phyloP scores from a whole-genome alignment of 768 basidiomycete genomes.

The Russula foetens region DNA sequence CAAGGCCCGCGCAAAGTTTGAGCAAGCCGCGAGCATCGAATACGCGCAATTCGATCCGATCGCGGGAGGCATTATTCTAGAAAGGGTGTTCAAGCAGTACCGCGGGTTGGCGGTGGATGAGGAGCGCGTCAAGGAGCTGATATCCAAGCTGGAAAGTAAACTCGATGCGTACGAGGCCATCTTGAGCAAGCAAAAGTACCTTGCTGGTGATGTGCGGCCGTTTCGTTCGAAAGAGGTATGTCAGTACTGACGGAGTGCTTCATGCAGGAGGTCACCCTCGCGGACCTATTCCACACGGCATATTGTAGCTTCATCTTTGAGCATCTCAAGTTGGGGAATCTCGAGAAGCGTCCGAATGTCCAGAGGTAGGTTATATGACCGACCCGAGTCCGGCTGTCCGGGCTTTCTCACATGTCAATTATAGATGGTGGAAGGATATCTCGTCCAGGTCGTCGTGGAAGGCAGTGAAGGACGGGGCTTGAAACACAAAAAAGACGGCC shows the following conservation, averaged over 20 bases:
- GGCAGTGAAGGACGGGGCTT: slow-evolving; percentile 3
- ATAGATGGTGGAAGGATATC: slow-evolving; percentile 14
- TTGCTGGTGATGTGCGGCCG: slow-evolving; percentile 10
- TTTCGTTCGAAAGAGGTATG: no score
- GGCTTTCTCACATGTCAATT: background rate
- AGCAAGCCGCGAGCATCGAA: slow-evolving; percentile 27
- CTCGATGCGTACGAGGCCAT: slow-evolving; percentile 4
- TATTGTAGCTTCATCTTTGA: background rate
- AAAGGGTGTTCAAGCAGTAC: background rate
- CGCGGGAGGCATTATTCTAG: background rate
- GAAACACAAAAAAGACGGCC: no score
- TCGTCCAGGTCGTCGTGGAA: slow-evolving; percentile 5
- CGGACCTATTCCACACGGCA: no score
- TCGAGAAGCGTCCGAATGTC: slow-evolving; percentile 1
- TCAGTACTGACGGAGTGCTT: background rate
- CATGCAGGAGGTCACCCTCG: slow-evolving; percentile 4
- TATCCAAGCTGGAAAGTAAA: background rate
- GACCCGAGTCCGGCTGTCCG: background rate
- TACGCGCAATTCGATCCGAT: background rate
- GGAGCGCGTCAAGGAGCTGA: no score
- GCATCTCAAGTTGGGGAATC: background rate
- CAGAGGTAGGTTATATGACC: background rate
- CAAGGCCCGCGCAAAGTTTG: slow-evolving; percentile 21
- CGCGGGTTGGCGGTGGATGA: background rate
- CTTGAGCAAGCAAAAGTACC: slow-evolving; percentile 14